Base-by-base conservation (phyloP, 2,329 filamentous ascomycete genomes). In the Diplocarpon rosae region DNA sequence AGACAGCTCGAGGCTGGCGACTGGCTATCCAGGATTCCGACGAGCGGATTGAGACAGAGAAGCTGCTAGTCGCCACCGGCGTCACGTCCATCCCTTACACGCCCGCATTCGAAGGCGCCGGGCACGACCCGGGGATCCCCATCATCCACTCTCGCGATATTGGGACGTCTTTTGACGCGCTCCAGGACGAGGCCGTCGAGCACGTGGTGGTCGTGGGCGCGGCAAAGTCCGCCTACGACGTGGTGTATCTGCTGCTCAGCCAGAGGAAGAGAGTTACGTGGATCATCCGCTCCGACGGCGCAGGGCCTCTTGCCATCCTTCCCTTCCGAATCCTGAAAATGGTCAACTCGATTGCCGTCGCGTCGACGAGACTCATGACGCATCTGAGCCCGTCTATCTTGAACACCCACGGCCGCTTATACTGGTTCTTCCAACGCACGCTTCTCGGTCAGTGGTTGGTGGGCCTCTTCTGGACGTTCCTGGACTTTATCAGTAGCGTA, bases 21-120 rank as follows among this genome's bases (percentile, higher is more conserved):
- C 30, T 32, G 4, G 11, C 11, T 9, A 5, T 10, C 3, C 11
- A 10, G n/a, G 30, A 32, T 4, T 10, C 30, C n/a, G n/a, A 12
- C 30, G 30, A 32, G 4, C 4, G 3, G 4, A 14, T 32, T 14
- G n/a, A 12, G 11, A 32, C 30, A 9, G 9, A 51, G 31, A 64
- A 63, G 38, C 54, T 64, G 6, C 48, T 64, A 5, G 50, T 60
- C 8, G 61, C 62, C 2, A 59, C 56, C 8, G 62, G 62, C 2
- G 50, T 59, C n/a, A 61, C 59, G 11, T 60, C 59, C 1, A 54
- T 53, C 24, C 54, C 56, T 6, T 47, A 49, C 38, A 43, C 59
- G 13, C 56, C 58, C 8, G 52, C 30, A 48, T 51, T 51, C 33
- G 13, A 14, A n/a, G 32, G 3, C 37, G 4, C 7, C 4, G 20